Evolutionary conservation across 768 basidiomycete genomes (phyloP), one percentile per base, ranked within the genome.

Genomic region (Cystobasidium tubakii): DNA sequence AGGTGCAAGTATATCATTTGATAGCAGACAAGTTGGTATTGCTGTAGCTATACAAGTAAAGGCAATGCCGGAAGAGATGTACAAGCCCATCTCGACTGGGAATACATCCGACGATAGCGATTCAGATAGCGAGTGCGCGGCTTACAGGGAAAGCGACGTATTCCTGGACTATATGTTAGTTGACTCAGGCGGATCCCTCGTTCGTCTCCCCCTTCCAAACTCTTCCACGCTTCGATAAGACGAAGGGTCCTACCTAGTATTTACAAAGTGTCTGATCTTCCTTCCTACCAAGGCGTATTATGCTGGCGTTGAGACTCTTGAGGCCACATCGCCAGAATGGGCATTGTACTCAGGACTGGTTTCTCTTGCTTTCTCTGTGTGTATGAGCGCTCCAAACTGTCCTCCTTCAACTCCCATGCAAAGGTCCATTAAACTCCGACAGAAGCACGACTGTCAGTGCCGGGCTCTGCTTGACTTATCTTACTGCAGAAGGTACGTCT

Each of bases 261-360:
- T n/a, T n/a, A n/a, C 53, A 6, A n/a, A 7, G 53, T n/a, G 21
- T n/a, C 27, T 54, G 27, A n/a, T 54, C 21, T 54, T 54, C 53
- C 53, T 54, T 54, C 53, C 53, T 54, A 54, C 53, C 53, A 54
- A 19, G 53, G 53, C 53, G 53, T 54, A 54, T n/a, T 29, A 54
- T 29, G 53, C 21, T 54, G 53, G 53, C 53, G 53, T 54, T n/a
- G 53, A 29, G 21, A 7, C 21, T 7, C 21, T 6, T n/a, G 27
- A 54, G 53, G 53, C 53, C 53, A 54, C 53, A 29, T 54, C 53
- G 53, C 53, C 53, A 54, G 53, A 54, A 54, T 54, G 53, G 44
- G n/a, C 13, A n/a, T 13, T 13, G 44, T 13, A 46, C 13, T 46
- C n/a, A 46, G 13, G 21, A n/a, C 4, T 4, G 21, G 53, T n/a